Conservation (phyloP, 2,329 filamentous ascomycete species). For the Fusarium staphyleae region DNA sequence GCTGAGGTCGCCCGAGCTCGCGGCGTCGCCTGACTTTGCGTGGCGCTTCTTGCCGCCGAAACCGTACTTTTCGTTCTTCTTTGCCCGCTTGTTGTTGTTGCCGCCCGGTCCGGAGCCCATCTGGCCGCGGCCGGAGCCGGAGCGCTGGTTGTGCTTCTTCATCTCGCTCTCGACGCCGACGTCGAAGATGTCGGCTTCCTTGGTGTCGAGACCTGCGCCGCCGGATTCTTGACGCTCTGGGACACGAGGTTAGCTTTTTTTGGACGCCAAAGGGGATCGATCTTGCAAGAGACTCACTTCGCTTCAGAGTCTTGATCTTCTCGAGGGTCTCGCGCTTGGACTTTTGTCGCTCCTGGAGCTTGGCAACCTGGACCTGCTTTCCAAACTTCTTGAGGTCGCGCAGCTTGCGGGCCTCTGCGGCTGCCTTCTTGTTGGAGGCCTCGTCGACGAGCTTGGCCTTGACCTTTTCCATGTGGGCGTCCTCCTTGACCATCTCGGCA, state of each 20-base stretch:
- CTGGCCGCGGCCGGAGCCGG: constrained; percentile 50
- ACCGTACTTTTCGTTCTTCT: constrained; percentile 94
- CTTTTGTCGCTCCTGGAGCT: constrained; percentile 92
- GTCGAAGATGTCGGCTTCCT: constrained; percentile 90
- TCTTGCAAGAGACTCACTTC: constrained; percentile 71
- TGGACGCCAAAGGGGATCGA: background rate
- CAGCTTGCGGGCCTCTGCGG: constrained; percentile 88
- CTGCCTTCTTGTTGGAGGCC: constrained; percentile 89
- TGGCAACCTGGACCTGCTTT: constrained; percentile 96
- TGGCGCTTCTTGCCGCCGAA: constrained; percentile 96
- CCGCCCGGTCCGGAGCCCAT: constrained; percentile 35
- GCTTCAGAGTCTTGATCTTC: constrained; percentile 93
- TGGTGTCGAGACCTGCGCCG: constrained; percentile 65
- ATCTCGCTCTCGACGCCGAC: constrained; percentile 79
- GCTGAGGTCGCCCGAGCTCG: constrained; percentile 80
- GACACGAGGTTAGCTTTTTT: constrained; percentile 18
- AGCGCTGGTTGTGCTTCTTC: constrained; percentile 47
- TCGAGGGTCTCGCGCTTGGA: constrained; percentile 92
- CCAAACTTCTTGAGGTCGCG: constrained; percentile 98
- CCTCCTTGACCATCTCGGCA: constrained; percentile 98
- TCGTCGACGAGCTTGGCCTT: constrained; percentile 93
- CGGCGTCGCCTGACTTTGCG: constrained; percentile 87
- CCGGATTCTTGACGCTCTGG: constrained; percentile 82
- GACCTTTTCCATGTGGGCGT: constrained; percentile 97
- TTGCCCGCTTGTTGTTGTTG: constrained; percentile 77